A percentile compares a stretch with the other conserved stretches of the same genome.
These are phyloP conservation scores for Leishmania tarentolae DNA, from an alignment of 208 protist genomes.

Conservation along the genomic window DNA sequence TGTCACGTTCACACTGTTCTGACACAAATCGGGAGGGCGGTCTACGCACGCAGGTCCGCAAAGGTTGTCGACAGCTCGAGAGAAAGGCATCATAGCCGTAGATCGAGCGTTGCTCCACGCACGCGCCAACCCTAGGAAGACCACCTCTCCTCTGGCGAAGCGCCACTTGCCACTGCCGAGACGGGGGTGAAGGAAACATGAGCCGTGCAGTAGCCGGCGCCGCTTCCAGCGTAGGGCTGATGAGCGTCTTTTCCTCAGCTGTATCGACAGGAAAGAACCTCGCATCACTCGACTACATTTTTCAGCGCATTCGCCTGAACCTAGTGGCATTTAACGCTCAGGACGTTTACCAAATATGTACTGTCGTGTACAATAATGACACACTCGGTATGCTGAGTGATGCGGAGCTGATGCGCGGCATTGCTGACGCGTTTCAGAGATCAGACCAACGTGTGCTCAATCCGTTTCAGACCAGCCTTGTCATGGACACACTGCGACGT, in stretches of 20 bases:
- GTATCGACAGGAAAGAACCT: conserved; percentile 16
- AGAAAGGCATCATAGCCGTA: not conserved
- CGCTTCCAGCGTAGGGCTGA: conserved; percentile 8
- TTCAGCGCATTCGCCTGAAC: conserved; percentile 63
- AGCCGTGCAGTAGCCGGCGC: conserved; percentile 9
- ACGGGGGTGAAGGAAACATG: not conserved
- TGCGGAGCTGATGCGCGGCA: conserved; percentile 82
- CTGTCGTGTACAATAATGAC: conserved; percentile 66
- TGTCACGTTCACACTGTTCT: not conserved
- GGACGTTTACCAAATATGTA: conserved; percentile 85
- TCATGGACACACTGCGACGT: conserved; percentile 77
- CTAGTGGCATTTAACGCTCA: conserved; percentile 81
- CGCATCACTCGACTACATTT: conserved; percentile 49
- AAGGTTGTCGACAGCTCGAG: not conserved
- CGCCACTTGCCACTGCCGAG: not conserved
- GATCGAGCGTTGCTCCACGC: not conserved
- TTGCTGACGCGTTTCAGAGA: conserved; percentile 71
- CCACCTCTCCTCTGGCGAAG: not conserved
- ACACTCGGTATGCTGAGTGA: conserved; percentile 69
- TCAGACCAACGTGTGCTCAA: conserved; percentile 79
- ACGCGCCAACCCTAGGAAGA: not conserved
- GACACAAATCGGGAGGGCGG: not conserved
- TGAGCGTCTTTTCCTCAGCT: conserved; percentile 19
- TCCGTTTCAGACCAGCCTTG: conserved; percentile 80
- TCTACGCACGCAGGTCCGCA: not conserved